Conservation (phyloP, 495 filamentous ascomycete genomes). For the Pseudevernia furfuracea region DNA sequence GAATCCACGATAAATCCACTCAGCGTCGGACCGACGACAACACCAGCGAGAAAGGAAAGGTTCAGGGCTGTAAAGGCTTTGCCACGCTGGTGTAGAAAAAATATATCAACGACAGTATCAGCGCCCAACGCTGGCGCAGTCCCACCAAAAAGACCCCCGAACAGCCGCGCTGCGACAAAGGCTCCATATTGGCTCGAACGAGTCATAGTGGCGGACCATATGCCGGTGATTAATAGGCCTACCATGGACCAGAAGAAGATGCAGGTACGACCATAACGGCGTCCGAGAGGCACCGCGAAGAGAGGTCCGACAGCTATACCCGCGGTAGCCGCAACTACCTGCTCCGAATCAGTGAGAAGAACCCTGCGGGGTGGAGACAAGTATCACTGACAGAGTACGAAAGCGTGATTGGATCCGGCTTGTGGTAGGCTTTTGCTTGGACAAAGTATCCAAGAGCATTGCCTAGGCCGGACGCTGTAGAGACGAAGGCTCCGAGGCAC, state of each 20-base stretch:
- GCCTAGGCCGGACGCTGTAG: slow-evolving; percentile 9
- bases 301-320: neutral
- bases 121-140: neutral
- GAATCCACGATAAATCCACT: neutral
- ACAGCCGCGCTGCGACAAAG: slow-evolving; percentile 6
- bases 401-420: neutral
- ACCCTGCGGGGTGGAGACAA: neutral
- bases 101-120: neutral
- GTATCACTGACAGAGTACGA: neutral
- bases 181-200: neutral
- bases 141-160: slow-evolving; percentile 8
- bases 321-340: neutral
- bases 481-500: slow-evolving; percentile 6
- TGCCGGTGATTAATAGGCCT: slow-evolving; percentile 10
- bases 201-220: slow-evolving; percentile 10
- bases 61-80: neutral
- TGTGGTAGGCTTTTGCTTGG: slow-evolving; percentile 7
- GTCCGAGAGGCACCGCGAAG: neutral
- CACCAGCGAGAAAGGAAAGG: neutral
- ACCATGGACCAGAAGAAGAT: slow-evolving; percentile 15
- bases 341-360: neutral
- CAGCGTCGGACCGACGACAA: neutral
- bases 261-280: slow-evolving; percentile 1
- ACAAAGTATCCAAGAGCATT: slow-evolving; percentile 14
- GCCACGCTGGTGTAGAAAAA: neutral